Evolutionary conservation across 116 monocot species (phyloP), one percentile per base, ranked within the genome.

Genomic region (Posidonia oceanica): DNA sequence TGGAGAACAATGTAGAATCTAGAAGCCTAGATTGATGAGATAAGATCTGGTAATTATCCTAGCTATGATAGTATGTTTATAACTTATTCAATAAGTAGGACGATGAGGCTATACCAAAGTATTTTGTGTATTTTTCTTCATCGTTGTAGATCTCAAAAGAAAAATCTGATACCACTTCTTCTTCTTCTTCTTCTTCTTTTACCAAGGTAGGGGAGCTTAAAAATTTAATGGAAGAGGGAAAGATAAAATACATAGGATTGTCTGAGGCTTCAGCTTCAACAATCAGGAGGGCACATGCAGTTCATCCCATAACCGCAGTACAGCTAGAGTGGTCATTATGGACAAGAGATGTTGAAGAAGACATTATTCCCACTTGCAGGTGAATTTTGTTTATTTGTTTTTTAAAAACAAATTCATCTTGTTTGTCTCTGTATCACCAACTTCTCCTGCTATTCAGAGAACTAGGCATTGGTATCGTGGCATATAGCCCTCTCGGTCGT

Each of bases 291-390:
- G 79, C 79, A 11, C 79, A 74, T 57, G 74, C 79, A 36, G 74
- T 79, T 16, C 79, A 79, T 74, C 74, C 79, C 39, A 79, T 79
- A 20, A 68, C 79, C 29, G 79, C 79, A 2, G 6, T 79, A 0
- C 74, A 80, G 36, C 61, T 79, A 15, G 79, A 79, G 55, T 80
- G 80, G 80, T 80, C 80, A 52, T 12, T 80, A 5, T 80, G 80
- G 80, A 60, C 74, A 18, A 70, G 80, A 36, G 78, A 82, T 61
- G 53, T 66, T 12, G 90, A 90, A 70, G 72, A 80, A 69, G 84
- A 90, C 12, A 84, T 90, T 29, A 78, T 90, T 66, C 86, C 86
- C 16, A 86, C 87, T 70, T 91, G 87, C 78, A 82, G 91, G 91
- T 77, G 66, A 54, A 39, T 37, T 14, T 37, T 36, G 36, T 63